Evolutionary conservation across 2,329 filamentous ascomycete species (phyloP).

Genomic region (Botrytis squamosa): DNA sequence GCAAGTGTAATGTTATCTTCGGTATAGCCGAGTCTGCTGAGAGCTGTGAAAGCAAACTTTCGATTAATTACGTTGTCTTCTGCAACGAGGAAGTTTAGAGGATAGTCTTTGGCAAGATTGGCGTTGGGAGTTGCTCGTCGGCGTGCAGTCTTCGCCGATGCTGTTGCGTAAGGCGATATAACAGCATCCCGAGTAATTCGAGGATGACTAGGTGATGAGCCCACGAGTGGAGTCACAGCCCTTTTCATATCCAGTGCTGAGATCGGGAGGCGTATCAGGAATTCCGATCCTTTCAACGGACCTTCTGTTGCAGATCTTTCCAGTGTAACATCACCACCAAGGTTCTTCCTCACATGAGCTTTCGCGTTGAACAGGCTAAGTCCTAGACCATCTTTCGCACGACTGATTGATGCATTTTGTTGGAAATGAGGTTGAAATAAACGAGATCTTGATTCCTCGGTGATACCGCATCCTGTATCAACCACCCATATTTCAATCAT

Average conservation of each 20-base stretch:
- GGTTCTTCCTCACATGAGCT: slow-evolving; percentile 60
- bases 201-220: slow-evolving; percentile 19
- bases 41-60: slow-evolving; percentile 63
- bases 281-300: slow-evolving; percentile 62
- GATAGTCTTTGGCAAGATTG: slow-evolving; percentile 57
- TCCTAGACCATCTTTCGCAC: slow-evolving; percentile 66
- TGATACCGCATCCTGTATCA: slow-evolving; percentile 69
- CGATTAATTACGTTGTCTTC: slow-evolving; percentile 74
- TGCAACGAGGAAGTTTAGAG: slow-evolving; percentile 66
- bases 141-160: background rate
- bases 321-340: slow-evolving; percentile 66
- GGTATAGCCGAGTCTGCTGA: slow-evolving; percentile 64
- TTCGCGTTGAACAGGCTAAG: slow-evolving; percentile 71
- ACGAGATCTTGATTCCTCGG: slow-evolving; percentile 61
- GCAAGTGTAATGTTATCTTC: slow-evolving; percentile 56
- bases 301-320: slow-evolving; percentile 61
- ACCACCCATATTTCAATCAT: slow-evolving; percentile 60
- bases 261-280: slow-evolving; percentile 63
- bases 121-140: slow-evolving; percentile 48
- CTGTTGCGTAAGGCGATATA: slow-evolving; percentile 18
- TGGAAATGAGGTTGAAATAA: slow-evolving; percentile 70
- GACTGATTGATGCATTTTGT: slow-evolving; percentile 65
- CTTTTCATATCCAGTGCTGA: slow-evolving; percentile 27
- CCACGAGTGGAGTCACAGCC: slow-evolving; percentile 16
- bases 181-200: slow-evolving; percentile 18